A percentile compares a stretch with the other conserved stretches of the same genome.
Conservation (phyloP, 352 stramenopile species). For the Phytophthora pistaciae region DNA sequence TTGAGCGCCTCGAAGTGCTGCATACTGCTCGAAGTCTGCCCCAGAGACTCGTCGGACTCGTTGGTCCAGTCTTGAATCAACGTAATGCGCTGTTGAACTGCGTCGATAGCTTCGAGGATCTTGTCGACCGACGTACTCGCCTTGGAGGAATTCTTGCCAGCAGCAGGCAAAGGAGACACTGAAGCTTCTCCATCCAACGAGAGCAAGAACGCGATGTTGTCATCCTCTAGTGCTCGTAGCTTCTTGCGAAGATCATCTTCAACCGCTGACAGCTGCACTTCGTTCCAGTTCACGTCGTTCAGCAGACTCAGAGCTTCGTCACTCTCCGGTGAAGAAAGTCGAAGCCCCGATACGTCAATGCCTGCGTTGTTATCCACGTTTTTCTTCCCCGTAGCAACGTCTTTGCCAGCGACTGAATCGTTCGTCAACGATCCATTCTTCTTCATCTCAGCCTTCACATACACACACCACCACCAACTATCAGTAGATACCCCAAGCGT, state of each 20-base stretch:
- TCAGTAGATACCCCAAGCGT: not conserved
- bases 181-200: constrained; percentile 60
- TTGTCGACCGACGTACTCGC: constrained; percentile 55
- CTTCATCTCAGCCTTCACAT: constrained; percentile 50
- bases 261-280: constrained; percentile 55
- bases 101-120: constrained; percentile 67
- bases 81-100: constrained; percentile 53
- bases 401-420: constrained; percentile 1
- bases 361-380: constrained; percentile 9
- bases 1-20: constrained; percentile 83
- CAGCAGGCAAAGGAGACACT: constrained; percentile 4
- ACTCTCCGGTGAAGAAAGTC: constrained; percentile 64
- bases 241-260: constrained; percentile 67
- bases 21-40: constrained; percentile 73
- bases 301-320: constrained; percentile 63
- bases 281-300: constrained; percentile 65
- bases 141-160: constrained; percentile 2
- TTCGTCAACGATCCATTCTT: constrained; percentile 26
- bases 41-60: constrained; percentile 66
- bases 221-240: constrained; percentile 68
- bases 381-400: constrained; percentile 13
- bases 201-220: constrained; percentile 81
- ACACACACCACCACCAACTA: not conserved
- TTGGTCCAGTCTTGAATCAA: constrained; percentile 66
- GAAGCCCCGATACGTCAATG: constrained; percentile 36